Percentiles rank a stretch among this genome's conserved stretches.
These are phyloP conservation scores for Ceratobasidium sp. DNA, from an alignment of 1,284 basidiomycete genomes.

Conservation along the genomic window DNA sequence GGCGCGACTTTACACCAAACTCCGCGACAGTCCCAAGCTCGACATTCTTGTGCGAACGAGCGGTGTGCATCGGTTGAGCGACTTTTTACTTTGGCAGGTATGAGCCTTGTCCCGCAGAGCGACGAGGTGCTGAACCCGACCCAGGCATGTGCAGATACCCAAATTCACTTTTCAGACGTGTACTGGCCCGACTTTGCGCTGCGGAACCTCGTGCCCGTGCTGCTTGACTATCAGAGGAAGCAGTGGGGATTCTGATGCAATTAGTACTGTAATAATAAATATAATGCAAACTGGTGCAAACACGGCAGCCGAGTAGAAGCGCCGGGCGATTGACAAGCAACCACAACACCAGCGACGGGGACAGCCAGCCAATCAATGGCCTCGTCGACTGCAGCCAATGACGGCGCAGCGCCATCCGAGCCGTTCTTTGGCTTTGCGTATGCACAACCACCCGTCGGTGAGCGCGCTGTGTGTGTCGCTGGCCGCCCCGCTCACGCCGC, in stretches of 20 bases:
- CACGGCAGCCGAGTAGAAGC: neutral
- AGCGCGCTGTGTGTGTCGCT: neutral
- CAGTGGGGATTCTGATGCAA: conserved; percentile 59
- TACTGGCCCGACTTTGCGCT: conserved; percentile 98
- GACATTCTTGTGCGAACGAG: conserved; percentile 94
- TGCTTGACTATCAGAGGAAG: conserved; percentile 86
- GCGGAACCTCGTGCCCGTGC: conserved; percentile 83
- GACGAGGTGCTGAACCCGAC: conserved; percentile 22
- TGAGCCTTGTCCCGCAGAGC: conserved; percentile 50
- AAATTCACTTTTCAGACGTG: conserved; percentile 89
- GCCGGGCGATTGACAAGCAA: conserved; percentile 8
- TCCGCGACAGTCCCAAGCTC: conserved; percentile 78
- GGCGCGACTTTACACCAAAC: conserved; percentile 71
- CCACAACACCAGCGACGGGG: conserved; percentile 1
- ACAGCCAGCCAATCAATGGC: conserved; percentile 17
- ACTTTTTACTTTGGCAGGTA: conserved; percentile 96
- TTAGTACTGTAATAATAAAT: neutral
- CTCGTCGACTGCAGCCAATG: conserved; percentile 15
- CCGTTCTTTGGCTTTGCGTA: neutral
- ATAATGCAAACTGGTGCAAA: neutral
- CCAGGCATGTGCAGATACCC: conserved; percentile 72
- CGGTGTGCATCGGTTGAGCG: conserved; percentile 89
- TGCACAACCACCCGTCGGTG: neutral
- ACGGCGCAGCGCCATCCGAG: neutral
- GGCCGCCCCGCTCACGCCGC: neutral